A percentile compares a stretch with the other conserved stretches of the same genome.
phyloP scores from a whole-genome alignment of 108 stramenopile species.

The Pelagomonas calceolata region DNA sequence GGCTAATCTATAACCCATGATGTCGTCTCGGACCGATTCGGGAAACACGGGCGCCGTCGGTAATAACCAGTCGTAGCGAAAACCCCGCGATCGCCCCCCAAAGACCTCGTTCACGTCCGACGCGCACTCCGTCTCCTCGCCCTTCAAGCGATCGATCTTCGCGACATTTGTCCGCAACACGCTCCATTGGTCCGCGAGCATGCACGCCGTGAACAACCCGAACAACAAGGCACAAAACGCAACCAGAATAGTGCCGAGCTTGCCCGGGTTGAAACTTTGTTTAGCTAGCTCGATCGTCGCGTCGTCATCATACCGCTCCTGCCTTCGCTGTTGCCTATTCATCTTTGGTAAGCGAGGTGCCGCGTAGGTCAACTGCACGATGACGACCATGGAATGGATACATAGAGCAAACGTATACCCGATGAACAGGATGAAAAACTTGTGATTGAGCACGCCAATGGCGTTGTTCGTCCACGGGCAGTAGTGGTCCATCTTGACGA shows the following conservation, averaged over 20 bases:
- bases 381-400: constrained; percentile 61
- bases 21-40: constrained; percentile 1
- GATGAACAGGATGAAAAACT: constrained; percentile 94
- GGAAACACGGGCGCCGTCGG: constrained; percentile 16
- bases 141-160: constrained; percentile 93
- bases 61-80: constrained; percentile 15
- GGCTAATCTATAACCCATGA: constrained; percentile 13
- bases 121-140: constrained; percentile 58
- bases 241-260: constrained; percentile 52
- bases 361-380: constrained; percentile 47
- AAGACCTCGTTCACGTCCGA: constrained; percentile 86
- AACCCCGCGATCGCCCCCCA: constrained; percentile 42
- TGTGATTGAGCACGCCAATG: constrained; percentile 97
- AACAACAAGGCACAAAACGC: constrained; percentile 73
- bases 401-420: constrained; percentile 83
- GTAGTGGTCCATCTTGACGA: constrained; percentile 85
- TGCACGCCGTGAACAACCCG: constrained; percentile 94
- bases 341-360: constrained; percentile 46
- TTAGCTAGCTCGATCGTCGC: not conserved
- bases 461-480: constrained; percentile 99
- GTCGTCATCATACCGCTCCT: not conserved
- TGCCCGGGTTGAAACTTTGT: not conserved
- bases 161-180: constrained; percentile 78
- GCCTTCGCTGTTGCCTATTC: constrained; percentile 6
- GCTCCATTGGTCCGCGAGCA: constrained; percentile 91